Evolutionary conservation across 192 early-diverging fungal species (phyloP).

Genomic region (Gryganskiella cystojenkinii): DNA sequence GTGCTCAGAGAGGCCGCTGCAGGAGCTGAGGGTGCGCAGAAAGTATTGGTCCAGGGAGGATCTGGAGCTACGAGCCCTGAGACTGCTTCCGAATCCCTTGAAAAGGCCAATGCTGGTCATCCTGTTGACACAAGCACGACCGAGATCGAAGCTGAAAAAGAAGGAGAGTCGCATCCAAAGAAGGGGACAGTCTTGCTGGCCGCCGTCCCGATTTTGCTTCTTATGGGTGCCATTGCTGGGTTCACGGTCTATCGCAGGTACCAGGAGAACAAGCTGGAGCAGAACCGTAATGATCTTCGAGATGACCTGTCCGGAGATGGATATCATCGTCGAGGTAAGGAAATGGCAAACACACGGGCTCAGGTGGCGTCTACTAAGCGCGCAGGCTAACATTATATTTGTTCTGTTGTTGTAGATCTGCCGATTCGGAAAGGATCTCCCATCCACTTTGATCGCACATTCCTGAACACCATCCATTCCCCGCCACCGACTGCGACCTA

Average conservation of each 20-base stretch:
- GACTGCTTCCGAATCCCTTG: neutral
- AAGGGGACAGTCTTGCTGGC: slow-evolving; percentile 24
- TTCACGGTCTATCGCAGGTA: slow-evolving; percentile 39
- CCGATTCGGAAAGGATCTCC: slow-evolving; percentile 31
- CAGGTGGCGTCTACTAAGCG: no score
- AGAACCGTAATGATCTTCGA: slow-evolving; percentile 21
- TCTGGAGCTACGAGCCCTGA: neutral
- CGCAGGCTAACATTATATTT: neutral
- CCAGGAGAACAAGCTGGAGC: slow-evolving; percentile 32
- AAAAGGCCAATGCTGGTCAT: slow-evolving; percentile 26
- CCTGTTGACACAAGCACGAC: slow-evolving; percentile 7
- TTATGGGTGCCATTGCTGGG: slow-evolving; percentile 42
- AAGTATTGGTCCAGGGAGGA: slow-evolving; percentile 14
- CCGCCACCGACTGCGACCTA: slow-evolving; percentile 34
- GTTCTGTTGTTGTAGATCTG: neutral
- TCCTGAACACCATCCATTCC: slow-evolving; percentile 36
- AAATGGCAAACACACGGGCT: no score
- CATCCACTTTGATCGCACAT: slow-evolving; percentile 44
- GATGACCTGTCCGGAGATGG: slow-evolving; percentile 18
- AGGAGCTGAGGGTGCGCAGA: neutral
- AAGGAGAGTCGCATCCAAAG: slow-evolving; percentile 1
- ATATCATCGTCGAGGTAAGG: slow-evolving; percentile 31
- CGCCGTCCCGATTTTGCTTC: slow-evolving; percentile 24
- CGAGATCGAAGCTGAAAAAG: neutral
- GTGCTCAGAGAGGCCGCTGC: neutral